Base-by-base conservation (phyloP, 208 protist genomes). In the Borovskyia barvae region DNA sequence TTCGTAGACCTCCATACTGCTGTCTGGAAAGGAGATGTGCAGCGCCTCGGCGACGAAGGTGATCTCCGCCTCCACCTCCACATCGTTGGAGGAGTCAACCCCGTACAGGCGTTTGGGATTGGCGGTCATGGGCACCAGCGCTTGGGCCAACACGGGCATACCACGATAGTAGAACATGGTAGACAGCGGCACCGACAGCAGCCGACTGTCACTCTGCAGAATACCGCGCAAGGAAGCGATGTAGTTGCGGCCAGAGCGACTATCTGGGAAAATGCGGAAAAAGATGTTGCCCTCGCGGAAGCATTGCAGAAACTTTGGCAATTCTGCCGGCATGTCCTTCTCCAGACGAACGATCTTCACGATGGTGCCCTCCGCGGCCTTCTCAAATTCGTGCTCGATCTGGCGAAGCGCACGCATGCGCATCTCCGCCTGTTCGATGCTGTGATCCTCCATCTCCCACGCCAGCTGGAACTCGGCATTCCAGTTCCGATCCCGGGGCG, bases 101-200 rank as follows among this genome's bases (percentile, higher is more conserved):
- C 83, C 82, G 64, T 85, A 89, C 5, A 93, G 72, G 20, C 81
- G 70, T 40, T 69, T 73, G 8, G 83, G 81, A 14, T 71, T 49
- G 19, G 49, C 48, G 17, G 75, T 71, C 81, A 94, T 90, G 3
- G 87, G 87, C 39, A 91, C 77, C 12, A 94, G 80, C 32, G 87
- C 87, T 77, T 94, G 87, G 35, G 82, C 87, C 28, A 94, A 69
- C 25, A 94, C 78, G 6, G 87, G 87, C 84, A 94, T 94, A 49
- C 87, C 87, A 8, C 84, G 83, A 65, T 85, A 94, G 58, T 83
- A 87, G 45, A 94, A 82, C 80, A 94, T 91, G 60, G 67, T 60
- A 15, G 83, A 85, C 28, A 94, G 76, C 19, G 87, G 87, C 46
- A 94, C 87, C 8, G 87, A 85, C 22, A 94, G 60, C 9, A 94